Conservation (phyloP, 164 flowering plant species). For the Sedum album region DNA sequence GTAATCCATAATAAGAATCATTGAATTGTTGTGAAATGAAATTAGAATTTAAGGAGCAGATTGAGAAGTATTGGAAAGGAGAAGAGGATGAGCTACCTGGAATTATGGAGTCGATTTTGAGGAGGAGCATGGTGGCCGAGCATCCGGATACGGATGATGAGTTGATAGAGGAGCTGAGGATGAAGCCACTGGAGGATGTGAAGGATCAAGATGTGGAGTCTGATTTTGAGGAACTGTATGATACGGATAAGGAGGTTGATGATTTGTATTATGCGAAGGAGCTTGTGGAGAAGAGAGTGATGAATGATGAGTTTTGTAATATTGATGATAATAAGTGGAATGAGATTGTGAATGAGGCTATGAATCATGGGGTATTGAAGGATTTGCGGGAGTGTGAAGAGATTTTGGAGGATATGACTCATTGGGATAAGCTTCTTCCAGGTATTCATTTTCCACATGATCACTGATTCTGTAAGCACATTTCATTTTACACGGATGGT, state of each 20-base stretch:
- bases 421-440: constrained; percentile 92
- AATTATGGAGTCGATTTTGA: constrained; percentile 49
- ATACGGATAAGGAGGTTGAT: constrained; percentile 77
- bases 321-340: constrained; percentile 79
- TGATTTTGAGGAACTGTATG: constrained; percentile 46
- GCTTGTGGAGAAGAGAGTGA: constrained; percentile 44
- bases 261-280: constrained; percentile 56
- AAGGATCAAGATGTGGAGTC: constrained; percentile 48
- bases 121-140: constrained; percentile 42
- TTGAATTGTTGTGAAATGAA: neutral
- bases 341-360: constrained; percentile 59
- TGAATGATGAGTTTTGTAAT: constrained; percentile 47
- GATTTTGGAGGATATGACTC: constrained; percentile 77
- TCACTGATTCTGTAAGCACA: neutral
- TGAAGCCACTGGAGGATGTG: constrained; percentile 40
- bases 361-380: constrained; percentile 42
- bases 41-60: constrained; percentile 43
- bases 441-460: constrained; percentile 30
- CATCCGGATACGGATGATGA: constrained; percentile 77
- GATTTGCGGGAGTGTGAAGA: constrained; percentile 69
- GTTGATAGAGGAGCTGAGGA: constrained; percentile 39
- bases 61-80: constrained; percentile 51
- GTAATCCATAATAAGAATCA: neutral
- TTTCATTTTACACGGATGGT: neutral
- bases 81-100: constrained; percentile 45